These are phyloP conservation scores for Penicillium brasilianum DNA, from an alignment of 2,329 filamentous ascomycete species.

Conservation along the genomic window DNA sequence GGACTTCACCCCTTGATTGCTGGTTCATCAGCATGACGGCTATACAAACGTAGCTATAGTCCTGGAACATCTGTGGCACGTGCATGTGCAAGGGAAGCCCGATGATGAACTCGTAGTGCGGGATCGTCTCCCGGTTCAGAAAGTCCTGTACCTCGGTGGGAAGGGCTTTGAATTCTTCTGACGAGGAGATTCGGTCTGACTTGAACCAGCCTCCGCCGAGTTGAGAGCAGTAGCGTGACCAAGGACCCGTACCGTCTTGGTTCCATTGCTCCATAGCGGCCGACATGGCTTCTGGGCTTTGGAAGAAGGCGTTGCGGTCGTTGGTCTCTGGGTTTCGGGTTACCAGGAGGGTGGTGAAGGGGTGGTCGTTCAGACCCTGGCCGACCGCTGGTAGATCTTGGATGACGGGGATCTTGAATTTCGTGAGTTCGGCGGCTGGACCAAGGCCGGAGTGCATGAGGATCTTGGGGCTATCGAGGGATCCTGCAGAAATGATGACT, in stretches of 20 bases:
- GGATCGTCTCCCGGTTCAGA: slow-evolving; percentile 57
- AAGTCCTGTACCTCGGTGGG: slow-evolving; percentile 51
- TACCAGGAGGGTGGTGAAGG: slow-evolving; percentile 40
- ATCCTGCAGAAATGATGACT: slow-evolving; percentile 48
- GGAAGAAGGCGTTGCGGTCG: slow-evolving; percentile 54
- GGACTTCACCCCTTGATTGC: slow-evolving; percentile 58
- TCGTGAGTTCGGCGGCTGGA: slow-evolving; percentile 47
- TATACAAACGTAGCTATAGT: slow-evolving; percentile 52
- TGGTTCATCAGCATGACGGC: slow-evolving; percentile 59
- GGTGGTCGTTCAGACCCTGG: slow-evolving; percentile 54
- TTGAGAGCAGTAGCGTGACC: slow-evolving; percentile 39
- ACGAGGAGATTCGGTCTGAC: slow-evolving; percentile 46
- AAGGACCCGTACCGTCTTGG: slow-evolving; percentile 46
- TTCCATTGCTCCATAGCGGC: slow-evolving; percentile 57
- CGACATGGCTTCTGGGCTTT: slow-evolving; percentile 49
- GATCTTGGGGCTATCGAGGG: slow-evolving; percentile 48
- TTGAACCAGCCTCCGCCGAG: slow-evolving; percentile 49
- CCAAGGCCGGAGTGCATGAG: slow-evolving; percentile 58
- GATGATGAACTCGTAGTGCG: slow-evolving; percentile 61
- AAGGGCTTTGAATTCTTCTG: slow-evolving; percentile 58
- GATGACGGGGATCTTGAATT: slow-evolving; percentile 49
- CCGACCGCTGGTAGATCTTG: slow-evolving; percentile 51
- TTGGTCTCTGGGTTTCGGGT: slow-evolving; percentile 50
- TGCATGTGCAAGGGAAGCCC: slow-evolving; percentile 53
- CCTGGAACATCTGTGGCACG: slow-evolving; percentile 45